Conservation (phyloP, 192 early-diverging fungal species). For the Irineochytrium annulatum region DNA sequence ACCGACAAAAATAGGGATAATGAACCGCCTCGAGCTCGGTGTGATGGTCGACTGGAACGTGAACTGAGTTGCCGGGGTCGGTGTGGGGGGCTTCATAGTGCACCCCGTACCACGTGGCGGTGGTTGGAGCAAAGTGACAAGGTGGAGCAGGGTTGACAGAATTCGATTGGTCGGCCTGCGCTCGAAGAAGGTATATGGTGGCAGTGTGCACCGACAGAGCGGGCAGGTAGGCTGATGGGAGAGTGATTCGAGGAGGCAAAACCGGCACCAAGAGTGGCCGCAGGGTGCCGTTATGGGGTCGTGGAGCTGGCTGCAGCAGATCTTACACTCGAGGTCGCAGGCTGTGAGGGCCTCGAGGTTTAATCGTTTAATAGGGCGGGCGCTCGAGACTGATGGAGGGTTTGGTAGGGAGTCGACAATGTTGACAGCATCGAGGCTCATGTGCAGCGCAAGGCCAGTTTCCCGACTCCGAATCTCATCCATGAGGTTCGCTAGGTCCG, state of each 20-base stretch:
- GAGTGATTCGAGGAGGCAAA: slow-evolving; percentile 34
- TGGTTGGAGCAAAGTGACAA: too few relatives aligned
- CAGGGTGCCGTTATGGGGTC: slow-evolving; percentile 62
- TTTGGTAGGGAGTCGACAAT: too few relatives aligned
- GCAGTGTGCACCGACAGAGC: slow-evolving; percentile 11
- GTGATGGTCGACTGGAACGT: neutral
- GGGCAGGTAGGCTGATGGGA: slow-evolving; percentile 9
- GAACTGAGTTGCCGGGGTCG: neutral
- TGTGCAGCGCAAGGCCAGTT: too few relatives aligned
- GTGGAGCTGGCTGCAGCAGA: slow-evolving; percentile 52
- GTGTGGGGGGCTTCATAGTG: neutral
- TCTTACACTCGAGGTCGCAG: slow-evolving; percentile 54
- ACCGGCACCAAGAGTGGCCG: slow-evolving; percentile 61
- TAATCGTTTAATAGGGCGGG: too few relatives aligned
- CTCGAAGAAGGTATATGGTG: slow-evolving; percentile 5
- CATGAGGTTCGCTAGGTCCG: too few relatives aligned
- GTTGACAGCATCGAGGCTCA: too few relatives aligned
- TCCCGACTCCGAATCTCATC: too few relatives aligned
- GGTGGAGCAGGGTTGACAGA: neutral
- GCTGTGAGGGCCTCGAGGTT: too few relatives aligned
- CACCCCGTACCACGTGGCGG: too few relatives aligned
- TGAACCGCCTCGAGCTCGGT: slow-evolving; percentile 30
- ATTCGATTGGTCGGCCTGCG: neutral
- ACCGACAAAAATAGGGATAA: slow-evolving; percentile 55
- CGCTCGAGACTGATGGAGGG: too few relatives aligned